Conservation (phyloP, 257 asterid genomes). For the Cynanchum wilfordii region DNA sequence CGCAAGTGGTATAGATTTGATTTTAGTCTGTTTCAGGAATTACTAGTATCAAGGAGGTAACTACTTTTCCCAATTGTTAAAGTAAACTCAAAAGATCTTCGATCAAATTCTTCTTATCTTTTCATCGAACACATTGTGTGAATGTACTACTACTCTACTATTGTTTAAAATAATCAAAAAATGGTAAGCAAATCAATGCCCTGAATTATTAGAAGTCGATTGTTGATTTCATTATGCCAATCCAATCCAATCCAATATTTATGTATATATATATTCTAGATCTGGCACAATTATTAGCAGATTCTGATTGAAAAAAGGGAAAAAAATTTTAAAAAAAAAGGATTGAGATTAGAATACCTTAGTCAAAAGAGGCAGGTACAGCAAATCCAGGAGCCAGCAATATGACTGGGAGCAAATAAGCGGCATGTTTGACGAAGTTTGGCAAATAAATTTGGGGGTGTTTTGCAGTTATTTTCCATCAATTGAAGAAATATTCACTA, state of each 20-base stretch:
- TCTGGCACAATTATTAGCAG: background rate
- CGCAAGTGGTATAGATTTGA: background rate
- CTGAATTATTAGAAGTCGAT: background rate
- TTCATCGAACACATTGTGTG: background rate
- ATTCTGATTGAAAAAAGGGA: background rate
- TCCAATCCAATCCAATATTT: no score
- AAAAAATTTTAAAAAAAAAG: background rate
- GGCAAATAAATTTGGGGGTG: background rate
- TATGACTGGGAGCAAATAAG: no score
- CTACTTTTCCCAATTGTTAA: background rate
- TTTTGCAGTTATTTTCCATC: background rate
- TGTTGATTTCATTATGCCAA: background rate
- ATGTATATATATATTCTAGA: background rate
- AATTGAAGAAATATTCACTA: background rate
- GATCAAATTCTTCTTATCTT: background rate
- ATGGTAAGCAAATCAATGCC: background rate
- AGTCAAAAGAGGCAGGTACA: conserved; percentile 17
- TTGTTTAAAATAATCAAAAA: background rate
- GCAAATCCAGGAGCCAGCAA: conserved; percentile 2
- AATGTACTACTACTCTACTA: background rate
- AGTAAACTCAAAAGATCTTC: background rate
- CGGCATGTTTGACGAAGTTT: background rate
- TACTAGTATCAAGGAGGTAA: background rate
- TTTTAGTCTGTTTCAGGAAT: background rate
- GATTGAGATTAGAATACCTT: background rate